A percentile compares a stretch with the other conserved stretches of the same genome.
Conservation (phyloP, 1,284 basidiomycete genomes). For the Cryptococcus wingfieldii region DNA sequence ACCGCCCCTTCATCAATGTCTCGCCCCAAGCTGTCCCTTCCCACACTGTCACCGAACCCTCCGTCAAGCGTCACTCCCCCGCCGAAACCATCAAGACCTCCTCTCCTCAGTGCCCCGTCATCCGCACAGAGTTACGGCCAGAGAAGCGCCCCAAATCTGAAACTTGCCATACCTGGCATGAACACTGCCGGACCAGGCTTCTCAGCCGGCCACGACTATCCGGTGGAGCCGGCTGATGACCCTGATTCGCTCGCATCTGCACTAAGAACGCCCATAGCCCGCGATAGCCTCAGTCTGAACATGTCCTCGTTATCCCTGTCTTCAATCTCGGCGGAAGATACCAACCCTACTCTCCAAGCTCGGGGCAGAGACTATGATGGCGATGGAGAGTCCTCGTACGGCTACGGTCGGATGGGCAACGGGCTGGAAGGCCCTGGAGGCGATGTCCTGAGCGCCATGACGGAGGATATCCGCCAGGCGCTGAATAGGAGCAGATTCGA, state of each 20-base stretch:
- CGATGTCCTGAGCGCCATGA: constrained; percentile 36
- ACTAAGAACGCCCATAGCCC: constrained; percentile 17
- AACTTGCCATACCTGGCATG: constrained; percentile 36
- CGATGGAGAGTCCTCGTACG: constrained; percentile 32
- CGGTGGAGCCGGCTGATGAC: constrained; percentile 20
- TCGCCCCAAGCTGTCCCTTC: constrained; percentile 34
- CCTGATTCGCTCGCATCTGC: constrained; percentile 20
- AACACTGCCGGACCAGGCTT: constrained; percentile 7
- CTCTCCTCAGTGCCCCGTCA: constrained; percentile 22
- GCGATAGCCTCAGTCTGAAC: neutral
- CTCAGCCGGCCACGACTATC: constrained; percentile 20
- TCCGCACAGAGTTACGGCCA: neutral
- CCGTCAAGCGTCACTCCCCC: constrained; percentile 4
- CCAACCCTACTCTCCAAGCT: constrained; percentile 39
- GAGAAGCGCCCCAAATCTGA: constrained; percentile 30
- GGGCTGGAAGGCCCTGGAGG: constrained; percentile 10
- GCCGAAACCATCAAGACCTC: constrained; percentile 11
- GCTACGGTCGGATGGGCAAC: constrained; percentile 25
- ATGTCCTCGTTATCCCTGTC: neutral
- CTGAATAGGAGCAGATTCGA: constrained; percentile 25
- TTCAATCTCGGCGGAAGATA: constrained; percentile 21
- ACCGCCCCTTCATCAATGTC: constrained; percentile 20
- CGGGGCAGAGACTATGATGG: constrained; percentile 24
- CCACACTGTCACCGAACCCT: constrained; percentile 17
- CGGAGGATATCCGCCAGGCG: constrained; percentile 36